These are phyloP conservation scores for Penicillium sp. DNA, from an alignment of 2,329 filamentous ascomycete genomes.

Conservation along the genomic window DNA sequence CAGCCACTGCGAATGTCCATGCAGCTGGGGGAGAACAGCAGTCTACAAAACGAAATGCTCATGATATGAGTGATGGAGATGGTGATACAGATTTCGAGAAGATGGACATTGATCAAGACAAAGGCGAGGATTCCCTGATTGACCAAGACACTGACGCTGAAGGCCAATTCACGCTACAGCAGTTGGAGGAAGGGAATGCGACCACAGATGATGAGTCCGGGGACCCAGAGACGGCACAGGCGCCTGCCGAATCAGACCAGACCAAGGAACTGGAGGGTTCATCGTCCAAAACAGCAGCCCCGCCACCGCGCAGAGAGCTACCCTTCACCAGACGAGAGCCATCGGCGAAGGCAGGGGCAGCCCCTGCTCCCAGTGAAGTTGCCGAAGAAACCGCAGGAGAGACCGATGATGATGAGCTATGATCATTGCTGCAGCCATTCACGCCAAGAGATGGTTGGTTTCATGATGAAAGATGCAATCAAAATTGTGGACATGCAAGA, in stretches of 20 bases:
- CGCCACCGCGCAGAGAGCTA: constrained; percentile 44
- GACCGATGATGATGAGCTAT: constrained; percentile 47
- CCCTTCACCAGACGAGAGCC: constrained; percentile 36
- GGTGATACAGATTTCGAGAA: constrained; percentile 36
- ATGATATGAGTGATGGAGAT: constrained; percentile 20
- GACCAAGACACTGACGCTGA: constrained; percentile 29
- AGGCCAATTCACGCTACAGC: constrained; percentile 30
- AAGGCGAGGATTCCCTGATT: constrained; percentile 7
- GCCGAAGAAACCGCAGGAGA: constrained; percentile 33
- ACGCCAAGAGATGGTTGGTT: no score
- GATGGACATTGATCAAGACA: constrained; percentile 35
- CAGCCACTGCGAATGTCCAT: constrained; percentile 10
- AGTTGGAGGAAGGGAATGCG: constrained; percentile 33
- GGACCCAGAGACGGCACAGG: neutral
- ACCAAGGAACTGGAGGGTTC: neutral
- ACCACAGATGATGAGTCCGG: constrained; percentile 32
- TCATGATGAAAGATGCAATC: no score
- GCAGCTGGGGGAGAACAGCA: constrained; percentile 17
- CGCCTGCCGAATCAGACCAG: neutral
- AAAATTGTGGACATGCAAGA: neutral
- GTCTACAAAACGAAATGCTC: constrained; percentile 30
- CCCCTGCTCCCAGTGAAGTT: constrained; percentile 10
- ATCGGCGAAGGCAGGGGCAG: constrained; percentile 4
- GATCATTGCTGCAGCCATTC: neutral
- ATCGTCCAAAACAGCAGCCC: constrained; percentile 8